These are phyloP conservation scores for Oryza glaberrima DNA, from an alignment of 176 grass and related monocot species.

Conservation along the genomic window DNA sequence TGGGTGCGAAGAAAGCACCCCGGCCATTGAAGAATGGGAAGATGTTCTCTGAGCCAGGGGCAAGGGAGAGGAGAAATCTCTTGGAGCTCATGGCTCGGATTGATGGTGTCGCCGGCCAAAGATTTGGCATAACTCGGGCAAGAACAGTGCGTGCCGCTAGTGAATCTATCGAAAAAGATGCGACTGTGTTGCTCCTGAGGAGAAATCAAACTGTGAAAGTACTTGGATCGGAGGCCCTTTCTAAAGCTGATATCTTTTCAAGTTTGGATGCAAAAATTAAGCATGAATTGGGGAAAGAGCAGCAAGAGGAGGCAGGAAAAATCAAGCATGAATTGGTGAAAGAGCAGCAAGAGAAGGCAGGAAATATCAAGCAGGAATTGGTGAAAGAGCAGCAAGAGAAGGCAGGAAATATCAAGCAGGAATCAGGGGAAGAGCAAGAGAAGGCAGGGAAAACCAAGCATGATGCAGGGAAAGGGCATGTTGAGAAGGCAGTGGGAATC, in stretches of 20 bases:
- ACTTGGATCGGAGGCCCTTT: slow-evolving; percentile 41
- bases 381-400: slow-evolving; percentile 38
- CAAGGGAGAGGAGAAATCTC: slow-evolving; percentile 73
- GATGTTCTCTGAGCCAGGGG: slow-evolving; percentile 56
- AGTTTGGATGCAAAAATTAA: slow-evolving; percentile 45
- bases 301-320: slow-evolving; percentile 31
- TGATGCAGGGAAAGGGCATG: slow-evolving; percentile 16
- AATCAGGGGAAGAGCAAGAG: slow-evolving; percentile 6
- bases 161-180: slow-evolving; percentile 53
- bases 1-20: slow-evolving; percentile 60
- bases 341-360: neutral
- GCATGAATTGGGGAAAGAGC: slow-evolving; percentile 11
- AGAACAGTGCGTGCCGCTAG: slow-evolving; percentile 43
- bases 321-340: neutral
- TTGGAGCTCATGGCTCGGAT: slow-evolving; percentile 86
- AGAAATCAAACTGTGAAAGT: slow-evolving; percentile 64
- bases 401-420: neutral
- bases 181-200: slow-evolving; percentile 41
- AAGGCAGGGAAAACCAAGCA: neutral
- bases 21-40: slow-evolving; percentile 52
- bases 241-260: slow-evolving; percentile 36
- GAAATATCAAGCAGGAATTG: neutral
- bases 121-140: slow-evolving; percentile 49
- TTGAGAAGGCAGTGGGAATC: neutral
- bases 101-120: slow-evolving; percentile 53